These are phyloP conservation scores for Fusarium brachygibbosum DNA, from an alignment of 2,329 filamentous ascomycete species.

Conservation along the genomic window DNA sequence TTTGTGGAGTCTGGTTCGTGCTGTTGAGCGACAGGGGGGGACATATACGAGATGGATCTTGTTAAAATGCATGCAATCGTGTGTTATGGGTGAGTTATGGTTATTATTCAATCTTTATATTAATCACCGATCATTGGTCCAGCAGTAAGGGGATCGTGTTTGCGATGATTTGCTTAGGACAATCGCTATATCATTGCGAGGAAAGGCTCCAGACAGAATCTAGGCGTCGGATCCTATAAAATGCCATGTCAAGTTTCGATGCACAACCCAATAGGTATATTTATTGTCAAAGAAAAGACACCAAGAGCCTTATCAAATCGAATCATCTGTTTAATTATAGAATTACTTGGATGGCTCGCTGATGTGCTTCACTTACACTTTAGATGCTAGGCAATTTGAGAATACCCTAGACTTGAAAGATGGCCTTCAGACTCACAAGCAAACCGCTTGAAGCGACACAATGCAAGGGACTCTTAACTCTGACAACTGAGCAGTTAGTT, in stretches of 20 bases:
- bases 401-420: not conserved
- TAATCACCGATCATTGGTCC: not conserved
- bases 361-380: not conserved
- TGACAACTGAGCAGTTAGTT: not conserved
- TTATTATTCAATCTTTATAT: not conserved
- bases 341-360: not conserved
- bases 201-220: too few relatives aligned
- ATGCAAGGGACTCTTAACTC: not conserved
- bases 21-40: constrained; percentile 1
- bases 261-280: not conserved
- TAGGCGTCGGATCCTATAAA: too few relatives aligned
- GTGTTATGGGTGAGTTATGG: not conserved
- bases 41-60: not conserved
- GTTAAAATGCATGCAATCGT: not conserved
- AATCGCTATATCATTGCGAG: not conserved
- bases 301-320: not conserved
- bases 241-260: not conserved
- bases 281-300: not conserved
- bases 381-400: not conserved
- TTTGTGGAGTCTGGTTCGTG: constrained; percentile 26
- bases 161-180: not conserved
- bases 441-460: not conserved
- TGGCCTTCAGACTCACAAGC: not conserved
- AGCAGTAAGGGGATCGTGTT: not conserved
- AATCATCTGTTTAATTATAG: not conserved